Conservation (phyloP, 2,329 filamentous ascomycete species). For the Alternaria metachromatica region DNA sequence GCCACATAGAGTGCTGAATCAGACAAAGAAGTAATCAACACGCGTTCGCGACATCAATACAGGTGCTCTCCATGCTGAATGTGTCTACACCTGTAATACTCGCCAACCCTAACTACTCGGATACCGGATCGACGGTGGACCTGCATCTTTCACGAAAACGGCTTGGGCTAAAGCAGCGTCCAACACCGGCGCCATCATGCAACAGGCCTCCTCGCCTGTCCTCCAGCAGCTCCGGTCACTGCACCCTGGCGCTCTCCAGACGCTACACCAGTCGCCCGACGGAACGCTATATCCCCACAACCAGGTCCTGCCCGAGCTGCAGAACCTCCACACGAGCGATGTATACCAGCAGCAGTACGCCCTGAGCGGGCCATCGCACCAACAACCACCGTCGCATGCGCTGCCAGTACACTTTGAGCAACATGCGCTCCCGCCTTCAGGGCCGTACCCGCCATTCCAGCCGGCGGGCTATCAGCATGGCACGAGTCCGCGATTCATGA, state of each 20-base stretch:
- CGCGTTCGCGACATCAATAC: conserved; percentile 15
- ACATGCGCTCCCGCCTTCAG: conserved; percentile 31
- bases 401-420: conserved; percentile 45
- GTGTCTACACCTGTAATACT: conserved; percentile 1
- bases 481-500: conserved; percentile 33
- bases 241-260: conserved; percentile 35
- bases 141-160: conserved; percentile 10
- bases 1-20: conserved; percentile 32
- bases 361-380: conserved; percentile 27
- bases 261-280: conserved; percentile 39
- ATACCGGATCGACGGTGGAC: conserved; percentile 4
- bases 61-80: conserved; percentile 4
- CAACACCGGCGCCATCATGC: conserved; percentile 31
- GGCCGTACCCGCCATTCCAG: conserved; percentile 30
- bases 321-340: conserved; percentile 47
- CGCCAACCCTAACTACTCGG: not conserved
- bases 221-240: conserved; percentile 32
- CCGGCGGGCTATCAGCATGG: conserved; percentile 32
- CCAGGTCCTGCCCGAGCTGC: conserved; percentile 45
- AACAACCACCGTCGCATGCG: conserved; percentile 27
- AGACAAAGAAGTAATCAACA: conserved; percentile 36
- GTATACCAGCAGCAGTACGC: conserved; percentile 30
- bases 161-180: conserved; percentile 34
- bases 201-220: conserved; percentile 26
- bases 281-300: conserved; percentile 29